Evolutionary conservation across 2,329 filamentous ascomycete species (phyloP), one percentile per base, ranked within the genome.

Genomic region (Alternaria longipes): DNA sequence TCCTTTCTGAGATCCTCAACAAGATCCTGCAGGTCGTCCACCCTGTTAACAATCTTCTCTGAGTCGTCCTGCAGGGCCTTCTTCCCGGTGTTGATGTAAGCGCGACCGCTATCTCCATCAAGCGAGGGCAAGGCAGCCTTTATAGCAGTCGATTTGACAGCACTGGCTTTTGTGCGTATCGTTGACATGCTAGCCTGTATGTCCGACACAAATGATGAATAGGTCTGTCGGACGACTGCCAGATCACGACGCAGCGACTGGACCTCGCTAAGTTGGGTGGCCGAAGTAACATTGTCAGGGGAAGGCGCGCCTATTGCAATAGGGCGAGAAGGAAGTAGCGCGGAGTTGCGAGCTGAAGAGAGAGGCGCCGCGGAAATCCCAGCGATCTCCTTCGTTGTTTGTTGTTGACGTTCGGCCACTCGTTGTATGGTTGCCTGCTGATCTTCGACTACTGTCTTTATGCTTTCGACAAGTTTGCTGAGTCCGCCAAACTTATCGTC

Each of bases 1-100:
- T 99, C 95, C 82, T 99, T 98, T 63, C 95, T 93, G 44, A 99
- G 86, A 76, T 99, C 95, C 79, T 99, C 95, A 20, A 99, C 92
- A 56, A 95, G 84, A 78, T 99, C 95, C 80, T 98, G 95, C n/a
- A 99, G 86, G 74, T 98, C 94, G 75, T 99, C 95, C 11, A 99
- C 95, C 74, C 93, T 91, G 69, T 89, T 90, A 67, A 99, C 94
- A 58, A 99, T 89, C 64, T 89, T 90, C 78, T 98, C 94, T 0
- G 93, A 97, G 76, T 98, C 94, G 26, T 90, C 85, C 52, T 90
- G 91, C 62, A 99, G 87, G 60, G 90, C 87, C 80, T 97, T 97
- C 78, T 97, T 96, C 50, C 94, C 94, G 36, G 85, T 86, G 67
- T 91, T 90, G 67, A 99, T 92, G 73, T 97, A 95, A 8, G 89